Evolutionary conservation across 345 rosid species (phyloP).

Genomic region (Cardamine occulta): DNA sequence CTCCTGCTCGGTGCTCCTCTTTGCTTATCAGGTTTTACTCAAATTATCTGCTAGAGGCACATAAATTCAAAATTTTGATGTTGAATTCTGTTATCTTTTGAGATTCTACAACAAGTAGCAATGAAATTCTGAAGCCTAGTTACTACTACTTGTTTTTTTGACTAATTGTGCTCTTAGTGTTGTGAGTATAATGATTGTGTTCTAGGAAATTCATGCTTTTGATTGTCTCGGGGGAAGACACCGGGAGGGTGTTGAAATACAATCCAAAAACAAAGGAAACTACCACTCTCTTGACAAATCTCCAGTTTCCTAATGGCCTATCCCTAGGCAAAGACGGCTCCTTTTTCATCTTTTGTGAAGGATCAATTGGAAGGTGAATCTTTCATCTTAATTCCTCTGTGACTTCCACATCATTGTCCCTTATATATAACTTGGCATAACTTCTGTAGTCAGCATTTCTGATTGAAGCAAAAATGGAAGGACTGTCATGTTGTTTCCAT

Average conservation of each 20-base stretch:
- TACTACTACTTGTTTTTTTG: not conserved
- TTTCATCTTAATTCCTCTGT: slow-evolving; percentile 13
- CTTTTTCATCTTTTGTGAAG: slow-evolving; percentile 79
- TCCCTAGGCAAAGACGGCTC: slow-evolving; percentile 82
- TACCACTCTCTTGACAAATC: slow-evolving; percentile 66
- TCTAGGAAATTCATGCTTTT: slow-evolving; percentile 83
- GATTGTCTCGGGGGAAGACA: slow-evolving; percentile 69
- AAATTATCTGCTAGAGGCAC: not conserved
- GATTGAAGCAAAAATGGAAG: not conserved
- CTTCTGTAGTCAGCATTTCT: not conserved
- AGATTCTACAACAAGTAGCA: not conserved
- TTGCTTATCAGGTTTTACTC: not conserved
- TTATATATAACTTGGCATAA: not conserved
- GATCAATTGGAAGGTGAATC: slow-evolving; percentile 65
- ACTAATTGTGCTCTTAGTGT: not conserved
- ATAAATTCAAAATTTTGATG: not conserved
- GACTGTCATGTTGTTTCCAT: slow-evolving; percentile 1
- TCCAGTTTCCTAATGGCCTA: slow-evolving; percentile 89
- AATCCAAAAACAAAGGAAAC: slow-evolving; percentile 71
- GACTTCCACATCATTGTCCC: slow-evolving; percentile 9
- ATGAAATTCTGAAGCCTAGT: slow-evolving; percentile 11
- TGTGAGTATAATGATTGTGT: slow-evolving; percentile 3
- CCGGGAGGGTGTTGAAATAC: slow-evolving; percentile 82
- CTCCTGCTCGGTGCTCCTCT: not conserved
- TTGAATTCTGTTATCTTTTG: slow-evolving; percentile 10